Evolutionary conservation across 2,329 filamentous ascomycete species (phyloP), one percentile per base, ranked within the genome.

Genomic region (Fusarium penzigii): DNA sequence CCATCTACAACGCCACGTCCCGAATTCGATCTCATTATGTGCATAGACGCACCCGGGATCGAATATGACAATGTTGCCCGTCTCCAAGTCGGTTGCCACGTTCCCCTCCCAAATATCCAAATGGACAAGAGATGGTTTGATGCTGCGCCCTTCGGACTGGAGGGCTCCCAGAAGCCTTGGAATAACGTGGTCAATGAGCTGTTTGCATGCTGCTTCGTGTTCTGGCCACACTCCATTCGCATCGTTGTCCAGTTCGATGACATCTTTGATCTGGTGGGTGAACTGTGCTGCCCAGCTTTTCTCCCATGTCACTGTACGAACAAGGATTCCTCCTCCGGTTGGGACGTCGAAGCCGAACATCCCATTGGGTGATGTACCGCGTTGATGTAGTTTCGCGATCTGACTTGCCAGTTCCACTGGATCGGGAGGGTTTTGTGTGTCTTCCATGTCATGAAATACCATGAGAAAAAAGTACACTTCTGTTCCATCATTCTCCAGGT

Each of bases 281-380:
- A 71, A 75, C 54, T 67, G 72, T 0, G 34, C 51, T 38, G 70
- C 65, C 73, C 73, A 75, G 44, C 57, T 71, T 6, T 66, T 59
- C 17, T 70, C 61, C 70, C 70, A 74, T 1, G 58, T 59, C 6
- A 62, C 59, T 11, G 52, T 46, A 51, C 64, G 63, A 1, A 65
- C 60, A 7, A 66, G 51, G 5, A 62, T 62, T 6, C 69, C 70
- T 11, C 62, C 59, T 43, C 58, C 69, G 2, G 69, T 72, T 5
- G 59, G 59, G 2, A 68, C 45, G 17, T 60, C 59, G 39, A 72
- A 74, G 6, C 71, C 70, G 43, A 73, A 73, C 46, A 66, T 68
- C 6, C 68, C 70, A 3, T 54, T 68, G 0, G 69, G 68, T 0
- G 70, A 70, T 17, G 42, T 46, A 43, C 65, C 63, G 3, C 52